Conservation (phyloP, 2,329 filamentous ascomycete genomes). For the Camillea tinctor region DNA sequence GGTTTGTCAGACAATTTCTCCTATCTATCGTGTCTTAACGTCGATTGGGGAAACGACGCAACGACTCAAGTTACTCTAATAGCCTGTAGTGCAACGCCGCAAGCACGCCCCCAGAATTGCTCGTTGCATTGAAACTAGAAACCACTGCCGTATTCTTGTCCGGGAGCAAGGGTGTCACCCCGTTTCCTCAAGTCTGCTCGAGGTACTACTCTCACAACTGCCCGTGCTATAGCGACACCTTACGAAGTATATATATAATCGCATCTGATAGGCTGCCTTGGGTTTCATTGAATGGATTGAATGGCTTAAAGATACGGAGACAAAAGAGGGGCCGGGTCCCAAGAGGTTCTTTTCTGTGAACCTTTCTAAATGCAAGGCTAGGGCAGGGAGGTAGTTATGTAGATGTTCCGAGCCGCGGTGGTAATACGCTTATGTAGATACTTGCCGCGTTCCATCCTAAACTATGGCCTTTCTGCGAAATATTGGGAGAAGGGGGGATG, state of each 20-base stretch:
- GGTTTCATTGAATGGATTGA: not conserved
- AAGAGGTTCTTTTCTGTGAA: no score
- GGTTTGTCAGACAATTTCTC: not conserved
- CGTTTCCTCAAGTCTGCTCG: not conserved
- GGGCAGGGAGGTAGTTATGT: not conserved
- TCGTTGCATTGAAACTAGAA: not conserved
- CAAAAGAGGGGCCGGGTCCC: no score
- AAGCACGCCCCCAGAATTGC: not conserved
- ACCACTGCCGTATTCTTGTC: not conserved
- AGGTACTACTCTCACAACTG: not conserved
- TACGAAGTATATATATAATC: not conserved
- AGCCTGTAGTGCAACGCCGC: not conserved
- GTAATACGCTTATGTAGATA: not conserved
- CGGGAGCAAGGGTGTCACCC: not conserved
- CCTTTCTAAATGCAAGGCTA: no score
- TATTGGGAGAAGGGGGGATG: not conserved
- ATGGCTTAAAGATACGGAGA: not conserved
- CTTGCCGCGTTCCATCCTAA: not conserved
- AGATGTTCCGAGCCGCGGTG: not conserved
- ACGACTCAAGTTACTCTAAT: not conserved
- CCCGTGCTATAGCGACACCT: not conserved
- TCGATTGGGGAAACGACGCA: not conserved
- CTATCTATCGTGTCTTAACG: not conserved
- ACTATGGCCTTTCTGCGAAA: not conserved
- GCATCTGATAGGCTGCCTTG: not conserved